phyloP scores from a whole-genome alignment of 257 asterid species.

The Nicotiana benthamiana region DNA sequence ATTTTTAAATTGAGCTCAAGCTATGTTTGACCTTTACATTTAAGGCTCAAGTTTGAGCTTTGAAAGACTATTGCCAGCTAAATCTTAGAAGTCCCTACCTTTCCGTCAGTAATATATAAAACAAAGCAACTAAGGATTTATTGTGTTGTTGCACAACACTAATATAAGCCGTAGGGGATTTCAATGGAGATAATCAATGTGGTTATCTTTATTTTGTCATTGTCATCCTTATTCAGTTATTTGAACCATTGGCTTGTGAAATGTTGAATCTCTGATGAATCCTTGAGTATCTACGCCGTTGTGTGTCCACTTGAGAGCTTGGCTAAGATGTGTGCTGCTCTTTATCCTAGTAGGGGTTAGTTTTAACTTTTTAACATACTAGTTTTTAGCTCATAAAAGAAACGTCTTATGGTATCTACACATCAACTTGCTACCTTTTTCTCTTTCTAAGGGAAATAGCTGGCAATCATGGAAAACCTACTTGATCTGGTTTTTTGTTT shows the following conservation, averaged over 20 bases:
- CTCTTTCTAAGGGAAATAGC: background rate
- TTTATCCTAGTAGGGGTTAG: background rate
- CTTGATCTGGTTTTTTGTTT: background rate
- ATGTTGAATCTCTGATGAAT: background rate
- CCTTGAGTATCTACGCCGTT: background rate
- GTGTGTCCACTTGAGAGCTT: background rate
- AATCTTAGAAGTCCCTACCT: background rate
- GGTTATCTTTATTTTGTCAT: background rate
- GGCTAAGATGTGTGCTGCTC: background rate
- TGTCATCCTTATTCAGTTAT: background rate
- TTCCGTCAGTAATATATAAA: background rate
- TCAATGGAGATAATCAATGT: background rate
- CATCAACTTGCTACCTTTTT: background rate
- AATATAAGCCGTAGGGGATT: background rate
- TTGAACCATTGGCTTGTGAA: background rate
- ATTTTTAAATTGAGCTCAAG: background rate
- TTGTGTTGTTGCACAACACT: background rate
- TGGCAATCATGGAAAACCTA: conserved; percentile 3
- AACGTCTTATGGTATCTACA: background rate
- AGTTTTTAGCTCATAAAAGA: background rate
- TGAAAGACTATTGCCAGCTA: background rate
- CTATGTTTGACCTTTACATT: background rate
- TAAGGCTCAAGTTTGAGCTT: background rate
- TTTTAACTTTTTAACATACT: background rate
- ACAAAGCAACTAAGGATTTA: background rate